Conservation (phyloP, 306 rosid species). For the Cajanus cajan region DNA sequence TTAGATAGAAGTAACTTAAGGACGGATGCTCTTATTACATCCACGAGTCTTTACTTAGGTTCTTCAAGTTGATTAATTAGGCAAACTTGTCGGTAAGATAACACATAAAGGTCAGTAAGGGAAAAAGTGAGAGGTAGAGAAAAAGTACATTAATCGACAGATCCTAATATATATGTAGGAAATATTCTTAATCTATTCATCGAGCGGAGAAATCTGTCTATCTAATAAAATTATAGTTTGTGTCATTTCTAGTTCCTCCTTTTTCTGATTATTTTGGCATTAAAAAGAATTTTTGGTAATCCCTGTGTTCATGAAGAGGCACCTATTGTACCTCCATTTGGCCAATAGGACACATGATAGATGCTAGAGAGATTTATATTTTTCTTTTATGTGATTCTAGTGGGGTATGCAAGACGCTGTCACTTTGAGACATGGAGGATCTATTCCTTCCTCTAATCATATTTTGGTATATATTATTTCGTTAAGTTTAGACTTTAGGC, state of each 20-base stretch:
- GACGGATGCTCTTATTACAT: not conserved
- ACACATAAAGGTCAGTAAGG: not conserved
- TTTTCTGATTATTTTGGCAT: conserved; percentile 26
- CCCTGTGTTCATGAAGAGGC: conserved; percentile 43
- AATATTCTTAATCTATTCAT: conserved; percentile 29
- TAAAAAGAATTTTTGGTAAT: conserved; percentile 20
- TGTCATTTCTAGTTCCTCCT: conserved; percentile 14
- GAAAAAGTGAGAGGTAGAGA: conserved; percentile 2
- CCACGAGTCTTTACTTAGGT: not conserved
- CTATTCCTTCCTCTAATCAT: conserved; percentile 49
- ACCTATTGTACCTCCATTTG: conserved; percentile 28
- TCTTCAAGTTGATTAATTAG: conserved; percentile 15
- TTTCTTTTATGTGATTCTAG: conserved; percentile 40
- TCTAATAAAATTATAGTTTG: conserved; percentile 32
- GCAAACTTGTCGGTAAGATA: conserved; percentile 13
- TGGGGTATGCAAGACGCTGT: conserved; percentile 41
- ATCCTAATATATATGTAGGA: not conserved
- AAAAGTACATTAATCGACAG: conserved; percentile 17
- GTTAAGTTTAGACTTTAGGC: conserved; percentile 19
- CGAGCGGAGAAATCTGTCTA: conserved; percentile 36
- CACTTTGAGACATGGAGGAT: conserved; percentile 46
- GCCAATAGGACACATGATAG: conserved; percentile 22
- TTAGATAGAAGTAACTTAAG: not conserved
- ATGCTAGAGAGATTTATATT: conserved; percentile 35
- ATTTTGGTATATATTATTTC: conserved; percentile 25